phyloP scores from a whole-genome alignment of 1,139 yeast species.

The Yamadazyma buinensis region DNA sequence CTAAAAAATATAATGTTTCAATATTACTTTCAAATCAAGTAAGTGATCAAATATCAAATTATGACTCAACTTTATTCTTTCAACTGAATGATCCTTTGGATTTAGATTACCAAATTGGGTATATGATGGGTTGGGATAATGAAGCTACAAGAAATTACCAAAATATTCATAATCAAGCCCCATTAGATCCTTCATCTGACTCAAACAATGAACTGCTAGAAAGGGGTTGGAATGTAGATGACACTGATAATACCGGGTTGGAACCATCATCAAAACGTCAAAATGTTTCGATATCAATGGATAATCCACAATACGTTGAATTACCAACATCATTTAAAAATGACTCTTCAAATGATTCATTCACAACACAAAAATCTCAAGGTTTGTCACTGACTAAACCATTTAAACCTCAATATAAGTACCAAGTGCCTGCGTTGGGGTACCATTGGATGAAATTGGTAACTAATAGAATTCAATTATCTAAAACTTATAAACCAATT shows the following conservation, averaged over 20 bases:
- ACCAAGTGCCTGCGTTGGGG: constrained; percentile 35
- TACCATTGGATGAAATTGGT: constrained; percentile 38
- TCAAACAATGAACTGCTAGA: too few relatives aligned
- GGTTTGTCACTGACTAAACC: background rate
- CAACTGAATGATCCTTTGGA: constrained; percentile 38
- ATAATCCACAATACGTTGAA: background rate
- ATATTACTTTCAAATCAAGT: constrained; percentile 80
- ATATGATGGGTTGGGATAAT: constrained; percentile 73
- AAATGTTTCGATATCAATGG: background rate
- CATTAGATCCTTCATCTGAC: too few relatives aligned
- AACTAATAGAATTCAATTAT: constrained; percentile 27
- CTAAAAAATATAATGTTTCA: constrained; percentile 50
- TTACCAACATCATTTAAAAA: background rate
- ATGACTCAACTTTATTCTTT: constrained; percentile 11
- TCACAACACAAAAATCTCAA: too few relatives aligned
- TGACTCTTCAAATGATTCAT: too few relatives aligned
- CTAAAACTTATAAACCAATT: constrained; percentile 31
- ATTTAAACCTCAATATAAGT: background rate
- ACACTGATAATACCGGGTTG: too few relatives aligned
- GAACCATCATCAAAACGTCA: background rate
- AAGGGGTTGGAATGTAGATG: background rate
- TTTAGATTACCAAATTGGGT: constrained; percentile 67
- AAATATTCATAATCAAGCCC: background rate
- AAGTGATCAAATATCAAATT: constrained; percentile 42
- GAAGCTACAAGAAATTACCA: constrained; percentile 23